Conservation (phyloP, 129 eudicot genomes). For the Artemisia annua region DNA sequence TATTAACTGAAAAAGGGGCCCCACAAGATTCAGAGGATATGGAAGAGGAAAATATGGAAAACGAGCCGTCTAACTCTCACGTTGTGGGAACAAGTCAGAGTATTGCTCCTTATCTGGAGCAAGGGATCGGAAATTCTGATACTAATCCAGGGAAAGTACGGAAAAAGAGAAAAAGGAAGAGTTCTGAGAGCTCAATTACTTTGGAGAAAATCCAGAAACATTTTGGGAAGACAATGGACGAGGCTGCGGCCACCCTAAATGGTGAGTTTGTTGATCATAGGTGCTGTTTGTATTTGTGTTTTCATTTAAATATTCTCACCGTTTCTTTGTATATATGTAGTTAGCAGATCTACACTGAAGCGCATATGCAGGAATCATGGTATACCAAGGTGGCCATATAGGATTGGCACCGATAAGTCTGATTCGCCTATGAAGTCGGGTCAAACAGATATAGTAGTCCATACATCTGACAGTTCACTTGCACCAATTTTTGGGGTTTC, state of each 20-base stretch:
- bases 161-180: slow-evolving; percentile 2
- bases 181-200: no score
- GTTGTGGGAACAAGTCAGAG: neutral
- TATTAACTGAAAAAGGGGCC: no score
- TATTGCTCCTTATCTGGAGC: neutral
- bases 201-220: no score
- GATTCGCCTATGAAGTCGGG: neutral
- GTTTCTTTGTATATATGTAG: neutral
- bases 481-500: neutral
- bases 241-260: no score
- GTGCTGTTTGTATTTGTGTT: neutral
- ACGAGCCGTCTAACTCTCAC: neutral
- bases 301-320: neutral
- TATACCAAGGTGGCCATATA: slow-evolving; percentile 7
- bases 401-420: neutral
- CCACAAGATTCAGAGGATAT: no score
- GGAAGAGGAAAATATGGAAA: neutral
- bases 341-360: slow-evolving; percentile 9
- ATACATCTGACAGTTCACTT: neutral
- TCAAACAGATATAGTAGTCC: neutral
- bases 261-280: neutral
- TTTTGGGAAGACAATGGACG: no score
- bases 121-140: neutral
- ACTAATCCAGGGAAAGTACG: neutral
- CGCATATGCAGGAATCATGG: slow-evolving; percentile 4